Conservation (phyloP, 148 eudicot genomes). For the Beta vulgaris region DNA sequence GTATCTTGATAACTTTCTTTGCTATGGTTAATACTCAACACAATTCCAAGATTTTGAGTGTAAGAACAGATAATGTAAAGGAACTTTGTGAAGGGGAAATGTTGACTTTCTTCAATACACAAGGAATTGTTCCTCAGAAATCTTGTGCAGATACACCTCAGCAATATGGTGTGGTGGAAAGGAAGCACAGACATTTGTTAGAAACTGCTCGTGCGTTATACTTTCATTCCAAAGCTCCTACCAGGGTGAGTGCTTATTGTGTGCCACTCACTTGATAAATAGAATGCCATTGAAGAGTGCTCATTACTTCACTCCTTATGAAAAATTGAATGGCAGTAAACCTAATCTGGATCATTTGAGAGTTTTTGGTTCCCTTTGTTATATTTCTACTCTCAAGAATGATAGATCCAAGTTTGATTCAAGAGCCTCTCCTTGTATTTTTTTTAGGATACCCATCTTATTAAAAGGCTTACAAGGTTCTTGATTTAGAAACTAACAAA, state of each 20-base stretch:
- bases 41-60: not conserved
- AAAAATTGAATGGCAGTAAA: not conserved
- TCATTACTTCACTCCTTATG: not conserved
- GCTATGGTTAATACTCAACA: not conserved
- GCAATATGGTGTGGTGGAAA: not conserved
- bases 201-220: no score
- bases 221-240: not conserved
- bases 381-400: not conserved
- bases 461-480: not conserved
- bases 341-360: not conserved
- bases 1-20: no score
- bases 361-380: constrained; percentile 1
- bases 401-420: not conserved
- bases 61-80: not conserved
- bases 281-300: not conserved
- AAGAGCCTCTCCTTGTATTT: not conserved
- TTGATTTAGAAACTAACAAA: no score
- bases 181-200: not conserved
- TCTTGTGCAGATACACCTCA: not conserved
- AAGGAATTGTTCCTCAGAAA: not conserved
- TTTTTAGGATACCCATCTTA: not conserved
- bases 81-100: not conserved
- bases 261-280: not conserved
- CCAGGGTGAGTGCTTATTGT: not conserved
- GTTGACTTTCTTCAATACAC: no score